phyloP scores from a whole-genome alignment of 176 grass and related monocot species.

The Canna indica region DNA sequence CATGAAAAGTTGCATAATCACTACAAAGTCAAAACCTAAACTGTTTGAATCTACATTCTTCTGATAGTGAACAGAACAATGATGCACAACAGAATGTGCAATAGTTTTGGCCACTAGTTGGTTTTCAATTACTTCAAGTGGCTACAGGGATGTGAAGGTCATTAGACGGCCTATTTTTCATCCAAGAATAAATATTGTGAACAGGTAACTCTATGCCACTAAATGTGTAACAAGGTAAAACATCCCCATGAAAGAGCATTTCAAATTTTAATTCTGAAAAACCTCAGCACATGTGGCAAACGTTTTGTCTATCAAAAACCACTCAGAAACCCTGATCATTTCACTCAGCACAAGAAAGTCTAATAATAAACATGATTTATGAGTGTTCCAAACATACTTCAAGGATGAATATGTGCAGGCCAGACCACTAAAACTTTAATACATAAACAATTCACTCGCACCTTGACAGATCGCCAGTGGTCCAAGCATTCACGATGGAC shows the following conservation, averaged over 20 bases:
- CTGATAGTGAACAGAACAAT: background rate
- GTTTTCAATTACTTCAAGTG: background rate
- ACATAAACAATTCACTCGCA: constrained; percentile 5
- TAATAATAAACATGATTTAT: background rate
- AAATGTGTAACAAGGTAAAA: background rate
- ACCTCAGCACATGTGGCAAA: background rate
- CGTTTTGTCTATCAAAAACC: too few relatives aligned
- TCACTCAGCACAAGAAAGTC: background rate
- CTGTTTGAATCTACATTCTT: background rate
- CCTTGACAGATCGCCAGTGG: constrained; percentile 93
- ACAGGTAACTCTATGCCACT: background rate
- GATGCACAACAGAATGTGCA: background rate
- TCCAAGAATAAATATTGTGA: background rate
- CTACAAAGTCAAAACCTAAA: background rate
- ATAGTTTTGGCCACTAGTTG: background rate
- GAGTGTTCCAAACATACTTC: background rate
- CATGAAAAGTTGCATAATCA: background rate
- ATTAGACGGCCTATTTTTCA: background rate
- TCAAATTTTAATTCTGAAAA: background rate
- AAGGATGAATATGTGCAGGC: background rate
- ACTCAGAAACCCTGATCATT: background rate
- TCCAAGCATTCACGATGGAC: constrained; percentile 98
- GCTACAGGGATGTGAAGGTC: background rate
- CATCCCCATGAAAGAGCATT: background rate
- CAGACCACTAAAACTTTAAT: background rate